Percentiles rank a stretch among this genome's conserved stretches.
These are phyloP conservation scores for Suillus paluster DNA, from an alignment of 768 basidiomycete genomes.

Conservation along the genomic window DNA sequence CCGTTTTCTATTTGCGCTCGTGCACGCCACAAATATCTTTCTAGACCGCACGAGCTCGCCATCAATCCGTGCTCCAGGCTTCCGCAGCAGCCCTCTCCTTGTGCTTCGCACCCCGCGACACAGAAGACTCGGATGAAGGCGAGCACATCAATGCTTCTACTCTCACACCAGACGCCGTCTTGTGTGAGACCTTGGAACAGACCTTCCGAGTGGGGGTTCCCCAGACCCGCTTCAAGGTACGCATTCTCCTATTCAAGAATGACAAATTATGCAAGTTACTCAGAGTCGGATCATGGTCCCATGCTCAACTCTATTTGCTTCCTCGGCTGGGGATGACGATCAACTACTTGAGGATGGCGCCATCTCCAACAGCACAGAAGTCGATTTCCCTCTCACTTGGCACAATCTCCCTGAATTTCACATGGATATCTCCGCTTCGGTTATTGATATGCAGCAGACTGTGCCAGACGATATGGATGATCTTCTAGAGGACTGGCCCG, in stretches of 20 bases:
- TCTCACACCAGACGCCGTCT: constrained; percentile 40
- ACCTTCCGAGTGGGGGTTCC: constrained; percentile 47
- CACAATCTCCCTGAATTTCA: constrained; percentile 18
- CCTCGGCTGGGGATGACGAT: constrained; percentile 27
- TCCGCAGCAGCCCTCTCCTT: constrained; percentile 34
- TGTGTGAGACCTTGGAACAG: constrained; percentile 48
- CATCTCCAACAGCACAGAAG: constrained; percentile 7
- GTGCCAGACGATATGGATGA: constrained; percentile 22
- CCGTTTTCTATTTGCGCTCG: constrained; percentile 11
- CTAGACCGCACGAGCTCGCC: constrained; percentile 29
- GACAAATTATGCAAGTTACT: constrained; percentile 1
- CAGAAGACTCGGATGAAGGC: constrained; percentile 19
- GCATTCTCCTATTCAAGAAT: constrained; percentile 5
- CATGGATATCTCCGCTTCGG: constrained; percentile 10
- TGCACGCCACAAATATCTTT: constrained; percentile 14
- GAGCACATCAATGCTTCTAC: constrained; percentile 12
- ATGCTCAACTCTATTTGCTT: constrained; percentile 10
- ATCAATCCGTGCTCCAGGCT: constrained; percentile 30
- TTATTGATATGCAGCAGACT: constrained; percentile 6
- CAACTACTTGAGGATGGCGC: constrained; percentile 21
- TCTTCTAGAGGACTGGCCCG: constrained; percentile 18
- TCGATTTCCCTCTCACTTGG: constrained; percentile 14
- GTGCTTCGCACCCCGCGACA: constrained; percentile 12
- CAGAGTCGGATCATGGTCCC: constrained; percentile 21
- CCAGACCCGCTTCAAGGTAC: constrained; percentile 53